These are phyloP conservation scores for Fereydounia khargensis DNA, from an alignment of 1,284 basidiomycete species.

Conservation along the genomic window DNA sequence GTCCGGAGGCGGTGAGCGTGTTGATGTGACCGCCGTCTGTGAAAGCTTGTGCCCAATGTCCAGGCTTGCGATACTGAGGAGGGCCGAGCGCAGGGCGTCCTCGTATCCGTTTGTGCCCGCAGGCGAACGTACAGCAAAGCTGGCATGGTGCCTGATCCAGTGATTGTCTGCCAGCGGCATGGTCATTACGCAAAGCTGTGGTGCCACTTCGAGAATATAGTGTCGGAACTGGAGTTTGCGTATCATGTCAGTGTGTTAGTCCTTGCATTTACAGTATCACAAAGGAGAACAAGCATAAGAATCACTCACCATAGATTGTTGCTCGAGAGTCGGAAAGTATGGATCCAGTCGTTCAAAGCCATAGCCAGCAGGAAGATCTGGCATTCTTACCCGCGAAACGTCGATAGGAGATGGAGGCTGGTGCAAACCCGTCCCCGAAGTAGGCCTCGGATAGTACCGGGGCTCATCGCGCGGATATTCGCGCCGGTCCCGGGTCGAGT, in stretches of 20 bases:
- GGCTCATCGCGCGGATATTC: neutral
- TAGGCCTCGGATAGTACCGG: neutral
- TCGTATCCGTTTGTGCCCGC: slow-evolving; percentile 21
- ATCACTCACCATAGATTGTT: slow-evolving; percentile 9
- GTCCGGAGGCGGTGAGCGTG: neutral
- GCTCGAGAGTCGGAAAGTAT: slow-evolving; percentile 24
- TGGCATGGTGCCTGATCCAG: slow-evolving; percentile 26
- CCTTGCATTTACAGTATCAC: no score
- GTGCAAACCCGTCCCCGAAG: neutral
- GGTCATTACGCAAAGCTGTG: slow-evolving; percentile 17
- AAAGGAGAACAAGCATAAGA: neutral
- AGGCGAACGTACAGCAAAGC: slow-evolving; percentile 16
- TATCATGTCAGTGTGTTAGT: neutral
- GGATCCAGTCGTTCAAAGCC: slow-evolving; percentile 29
- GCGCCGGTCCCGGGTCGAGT: neutral
- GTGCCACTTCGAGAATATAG: slow-evolving; percentile 25
- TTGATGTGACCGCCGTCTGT: neutral
- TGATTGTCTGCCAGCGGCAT: slow-evolving; percentile 24
- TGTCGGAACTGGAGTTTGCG: slow-evolving; percentile 10
- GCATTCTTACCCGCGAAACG: slow-evolving; percentile 18
- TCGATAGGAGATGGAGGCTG: slow-evolving; percentile 6
- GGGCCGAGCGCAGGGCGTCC: slow-evolving; percentile 22
- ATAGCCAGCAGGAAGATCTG: slow-evolving; percentile 16
- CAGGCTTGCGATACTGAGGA: slow-evolving; percentile 26
- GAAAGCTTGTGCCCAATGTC: slow-evolving; percentile 27